These are phyloP conservation scores for Penicillium italicum DNA, from an alignment of 2,329 filamentous ascomycete species.

Conservation along the genomic window DNA sequence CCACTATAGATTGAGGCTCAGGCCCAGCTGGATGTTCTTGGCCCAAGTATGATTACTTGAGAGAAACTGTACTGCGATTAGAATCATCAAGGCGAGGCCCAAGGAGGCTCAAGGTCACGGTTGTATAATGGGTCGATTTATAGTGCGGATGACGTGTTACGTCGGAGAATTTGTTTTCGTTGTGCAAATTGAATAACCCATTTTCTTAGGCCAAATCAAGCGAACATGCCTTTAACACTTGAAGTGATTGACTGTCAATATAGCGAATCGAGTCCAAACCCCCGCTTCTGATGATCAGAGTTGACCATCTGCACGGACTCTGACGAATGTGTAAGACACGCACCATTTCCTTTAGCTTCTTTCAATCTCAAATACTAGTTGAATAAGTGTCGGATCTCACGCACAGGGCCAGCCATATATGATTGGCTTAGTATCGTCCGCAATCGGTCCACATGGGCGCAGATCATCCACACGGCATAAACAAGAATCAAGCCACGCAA, in stretches of 20 bases:
- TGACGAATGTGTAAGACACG: background rate
- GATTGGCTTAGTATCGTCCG: background rate
- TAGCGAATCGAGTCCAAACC: background rate
- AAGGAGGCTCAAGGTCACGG: background rate
- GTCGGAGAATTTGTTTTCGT: background rate
- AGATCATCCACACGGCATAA: constrained; percentile 5
- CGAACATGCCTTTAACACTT: background rate
- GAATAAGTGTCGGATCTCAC: background rate
- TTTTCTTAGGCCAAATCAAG: background rate
- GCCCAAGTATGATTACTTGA: background rate
- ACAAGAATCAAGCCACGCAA: constrained; percentile 8
- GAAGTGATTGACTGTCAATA: background rate
- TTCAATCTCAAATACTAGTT: background rate
- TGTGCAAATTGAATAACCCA: background rate
- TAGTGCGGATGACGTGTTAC: constrained; percentile 1
- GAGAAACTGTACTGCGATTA: background rate
- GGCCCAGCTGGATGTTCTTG: background rate
- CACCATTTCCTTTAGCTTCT: background rate
- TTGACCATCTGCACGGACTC: background rate
- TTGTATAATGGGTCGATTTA: background rate
- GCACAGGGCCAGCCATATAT: background rate
- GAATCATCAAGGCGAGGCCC: background rate
- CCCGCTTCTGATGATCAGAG: background rate
- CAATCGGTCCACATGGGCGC: constrained; percentile 5
- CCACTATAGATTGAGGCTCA: background rate